Conservation (phyloP, 1,284 basidiomycete species). For the Puccinia polysora region DNA sequence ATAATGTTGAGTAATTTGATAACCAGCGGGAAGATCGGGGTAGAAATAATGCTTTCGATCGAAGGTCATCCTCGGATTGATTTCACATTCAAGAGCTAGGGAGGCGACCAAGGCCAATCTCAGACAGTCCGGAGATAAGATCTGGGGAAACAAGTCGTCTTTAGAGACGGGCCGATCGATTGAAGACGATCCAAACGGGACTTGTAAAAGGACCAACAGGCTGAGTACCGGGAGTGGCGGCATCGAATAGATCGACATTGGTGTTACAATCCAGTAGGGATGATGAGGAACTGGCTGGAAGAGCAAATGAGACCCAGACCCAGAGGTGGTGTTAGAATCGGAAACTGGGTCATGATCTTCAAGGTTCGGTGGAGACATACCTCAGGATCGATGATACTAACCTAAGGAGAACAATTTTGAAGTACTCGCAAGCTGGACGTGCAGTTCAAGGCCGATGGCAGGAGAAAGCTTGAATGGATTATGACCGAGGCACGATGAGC, state of each 20-base stretch:
- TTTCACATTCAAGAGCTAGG: slow-evolving; percentile 68
- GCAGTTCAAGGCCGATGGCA: slow-evolving; percentile 89
- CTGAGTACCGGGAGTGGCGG: slow-evolving; percentile 85
- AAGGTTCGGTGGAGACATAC: slow-evolving; percentile 13
- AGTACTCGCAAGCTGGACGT: slow-evolving; percentile 83
- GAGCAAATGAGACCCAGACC: slow-evolving; percentile 45
- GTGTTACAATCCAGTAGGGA: slow-evolving; percentile 64
- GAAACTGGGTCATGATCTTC: background rate
- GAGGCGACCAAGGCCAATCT: slow-evolving; percentile 76
- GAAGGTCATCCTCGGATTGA: slow-evolving; percentile 74
- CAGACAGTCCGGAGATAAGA: slow-evolving; percentile 52
- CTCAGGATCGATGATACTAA: slow-evolving; percentile 48
- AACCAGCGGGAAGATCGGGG: slow-evolving; percentile 84
- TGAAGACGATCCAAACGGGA: background rate
- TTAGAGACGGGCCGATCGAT: too few species aligned
- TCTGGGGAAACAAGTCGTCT: background rate
- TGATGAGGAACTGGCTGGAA: slow-evolving; percentile 59
- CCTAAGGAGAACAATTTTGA: slow-evolving; percentile 83
- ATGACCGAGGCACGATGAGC: background rate
- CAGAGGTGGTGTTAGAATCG: slow-evolving; percentile 48
- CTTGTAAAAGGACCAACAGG: slow-evolving; percentile 62
- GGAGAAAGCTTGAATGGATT: slow-evolving; percentile 55
- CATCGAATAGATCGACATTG: slow-evolving; percentile 76
- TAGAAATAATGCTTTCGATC: slow-evolving; percentile 99
- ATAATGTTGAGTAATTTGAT: slow-evolving; percentile 96